These are phyloP conservation scores for Dactylonectria estremocensis DNA, from an alignment of 2,329 filamentous ascomycete species.

Conservation along the genomic window DNA sequence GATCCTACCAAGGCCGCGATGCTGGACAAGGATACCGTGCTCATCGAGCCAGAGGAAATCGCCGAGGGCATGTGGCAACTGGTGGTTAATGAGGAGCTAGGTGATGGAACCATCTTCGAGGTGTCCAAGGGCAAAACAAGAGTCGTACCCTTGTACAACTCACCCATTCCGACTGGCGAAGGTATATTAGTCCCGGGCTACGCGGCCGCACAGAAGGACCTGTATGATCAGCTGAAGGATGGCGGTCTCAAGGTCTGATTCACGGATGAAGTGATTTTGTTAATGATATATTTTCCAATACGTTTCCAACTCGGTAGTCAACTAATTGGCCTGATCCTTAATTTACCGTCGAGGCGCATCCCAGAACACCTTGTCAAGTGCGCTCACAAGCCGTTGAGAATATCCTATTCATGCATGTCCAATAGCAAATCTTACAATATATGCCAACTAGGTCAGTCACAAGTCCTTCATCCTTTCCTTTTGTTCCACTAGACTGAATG, in stretches of 20 bases:
- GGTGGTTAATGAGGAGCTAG: conserved; percentile 44
- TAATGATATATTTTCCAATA: too few relatives aligned
- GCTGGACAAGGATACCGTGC: conserved; percentile 44
- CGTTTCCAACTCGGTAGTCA: too few relatives aligned
- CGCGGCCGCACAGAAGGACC: conserved; percentile 37
- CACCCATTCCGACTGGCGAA: conserved; percentile 43
- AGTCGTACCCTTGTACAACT: conserved; percentile 50
- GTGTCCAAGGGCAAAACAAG: conserved; percentile 46
- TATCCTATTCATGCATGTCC: conserved; percentile 5
- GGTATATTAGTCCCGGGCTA: conserved; percentile 45
- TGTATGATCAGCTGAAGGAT: conserved; percentile 43
- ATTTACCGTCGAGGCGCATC: too few relatives aligned
- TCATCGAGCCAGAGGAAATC: conserved; percentile 52
- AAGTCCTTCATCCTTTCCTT: too few relatives aligned
- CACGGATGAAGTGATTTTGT: background rate
- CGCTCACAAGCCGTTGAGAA: too few relatives aligned
- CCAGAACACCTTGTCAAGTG: too few relatives aligned
- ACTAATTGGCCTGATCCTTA: too few relatives aligned
- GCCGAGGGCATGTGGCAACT: conserved; percentile 52
- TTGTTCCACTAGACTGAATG: too few relatives aligned
- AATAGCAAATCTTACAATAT: too few relatives aligned
- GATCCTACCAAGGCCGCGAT: conserved; percentile 51
- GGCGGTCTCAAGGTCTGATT: conserved; percentile 43
- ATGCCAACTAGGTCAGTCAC: too few relatives aligned
- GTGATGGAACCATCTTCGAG: conserved; percentile 53